Conservation (phyloP, 768 basidiomycete genomes). For the Dioszegia hungarica region DNA sequence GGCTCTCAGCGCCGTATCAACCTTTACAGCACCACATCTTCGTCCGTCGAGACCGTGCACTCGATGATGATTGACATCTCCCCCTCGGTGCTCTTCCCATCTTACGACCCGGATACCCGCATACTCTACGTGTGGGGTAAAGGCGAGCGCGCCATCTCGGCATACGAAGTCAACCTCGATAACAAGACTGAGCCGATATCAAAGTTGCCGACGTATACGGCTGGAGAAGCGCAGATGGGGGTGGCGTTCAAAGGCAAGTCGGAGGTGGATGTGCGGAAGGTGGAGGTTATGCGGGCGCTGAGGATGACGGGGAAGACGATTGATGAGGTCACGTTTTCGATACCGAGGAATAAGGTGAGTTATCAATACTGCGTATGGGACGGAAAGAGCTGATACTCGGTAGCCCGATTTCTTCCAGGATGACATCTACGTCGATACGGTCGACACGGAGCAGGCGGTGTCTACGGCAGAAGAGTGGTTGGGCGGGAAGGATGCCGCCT, state of each 20-base stretch:
- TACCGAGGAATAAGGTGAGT: conserved; percentile 48
- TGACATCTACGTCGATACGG: conserved; percentile 48
- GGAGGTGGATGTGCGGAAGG: conserved; percentile 45
- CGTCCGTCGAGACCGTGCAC: conserved; percentile 6
- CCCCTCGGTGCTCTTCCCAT: conserved; percentile 48
- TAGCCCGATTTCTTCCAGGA: conserved; percentile 50
- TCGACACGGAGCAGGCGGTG: conserved; percentile 27
- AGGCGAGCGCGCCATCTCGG: conserved; percentile 47
- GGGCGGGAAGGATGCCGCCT: conserved; percentile 21
- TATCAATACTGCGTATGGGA: not conserved
- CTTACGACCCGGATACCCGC: conserved; percentile 48
- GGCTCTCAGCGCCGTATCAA: conserved; percentile 48
- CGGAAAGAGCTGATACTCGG: not conserved
- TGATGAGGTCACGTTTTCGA: conserved; percentile 45
- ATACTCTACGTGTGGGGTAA: conserved; percentile 49
- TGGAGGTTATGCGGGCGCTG: conserved; percentile 44
- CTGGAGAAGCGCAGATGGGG: conserved; percentile 42
- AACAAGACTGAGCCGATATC: conserved; percentile 22
- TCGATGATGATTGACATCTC: conserved; percentile 47
- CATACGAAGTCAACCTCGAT: conserved; percentile 42
- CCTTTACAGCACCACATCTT: conserved; percentile 26
- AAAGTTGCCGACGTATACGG: conserved; percentile 46
- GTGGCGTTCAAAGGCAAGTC: conserved; percentile 45
- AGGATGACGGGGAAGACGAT: conserved; percentile 45
- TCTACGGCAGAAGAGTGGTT: conserved; percentile 36